Evolutionary conservation across 352 stramenopile genomes (phyloP).

Genomic region (Globisporangium nagaii): DNA sequence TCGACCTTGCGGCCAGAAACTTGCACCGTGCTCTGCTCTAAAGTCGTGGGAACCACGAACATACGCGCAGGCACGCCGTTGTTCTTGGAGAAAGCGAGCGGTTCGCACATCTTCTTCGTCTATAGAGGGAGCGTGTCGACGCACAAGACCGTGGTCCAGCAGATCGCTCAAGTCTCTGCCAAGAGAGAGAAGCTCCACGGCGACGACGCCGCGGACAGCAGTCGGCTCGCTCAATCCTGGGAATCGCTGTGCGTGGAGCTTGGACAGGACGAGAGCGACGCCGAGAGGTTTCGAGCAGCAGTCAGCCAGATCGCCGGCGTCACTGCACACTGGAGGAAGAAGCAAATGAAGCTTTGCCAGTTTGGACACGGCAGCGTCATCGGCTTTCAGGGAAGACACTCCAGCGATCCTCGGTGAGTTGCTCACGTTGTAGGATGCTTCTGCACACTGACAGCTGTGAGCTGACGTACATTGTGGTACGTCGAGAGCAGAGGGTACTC

Average conservation of each 20-base stretch:
- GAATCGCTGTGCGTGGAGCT: background rate
- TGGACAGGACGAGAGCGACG: background rate
- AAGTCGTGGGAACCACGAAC: constrained; percentile 19
- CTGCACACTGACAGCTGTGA: background rate
- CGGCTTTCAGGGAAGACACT: constrained; percentile 8
- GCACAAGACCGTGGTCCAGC: constrained; percentile 23
- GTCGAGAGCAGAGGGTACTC: constrained; percentile 17
- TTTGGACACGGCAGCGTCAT: background rate
- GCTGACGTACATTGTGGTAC: background rate
- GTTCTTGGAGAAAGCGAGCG: constrained; percentile 21
- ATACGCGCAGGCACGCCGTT: constrained; percentile 20
- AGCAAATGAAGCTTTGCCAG: constrained; percentile 9
- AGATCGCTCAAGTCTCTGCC: background rate
- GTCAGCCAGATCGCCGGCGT: background rate
- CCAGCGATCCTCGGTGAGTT: background rate
- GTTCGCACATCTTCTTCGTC: constrained; percentile 22
- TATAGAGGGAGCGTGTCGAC: constrained; percentile 14
- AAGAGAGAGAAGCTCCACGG: background rate
- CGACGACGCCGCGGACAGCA: background rate
- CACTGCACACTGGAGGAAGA: background rate
- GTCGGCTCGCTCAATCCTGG: background rate
- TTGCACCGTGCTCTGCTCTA: constrained; percentile 24
- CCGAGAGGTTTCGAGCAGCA: background rate
- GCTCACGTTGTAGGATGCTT: background rate
- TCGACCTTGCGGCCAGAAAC: constrained; percentile 27